These are phyloP conservation scores for Tricholomella constricta DNA, from an alignment of 768 basidiomycete species.

Conservation along the genomic window DNA sequence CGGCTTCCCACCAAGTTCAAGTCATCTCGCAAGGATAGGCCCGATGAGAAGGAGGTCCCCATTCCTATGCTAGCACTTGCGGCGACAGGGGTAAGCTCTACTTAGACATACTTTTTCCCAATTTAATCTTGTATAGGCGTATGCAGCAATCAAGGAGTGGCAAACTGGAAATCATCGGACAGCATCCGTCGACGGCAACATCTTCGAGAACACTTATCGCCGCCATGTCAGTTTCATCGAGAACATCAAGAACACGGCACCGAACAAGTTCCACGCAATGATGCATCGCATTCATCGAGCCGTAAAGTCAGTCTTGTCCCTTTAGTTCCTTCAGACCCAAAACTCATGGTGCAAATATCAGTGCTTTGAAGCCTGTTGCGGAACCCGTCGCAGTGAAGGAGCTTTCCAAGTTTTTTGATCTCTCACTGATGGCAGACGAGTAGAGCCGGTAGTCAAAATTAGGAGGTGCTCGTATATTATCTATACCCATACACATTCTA, in stretches of 20 bases:
- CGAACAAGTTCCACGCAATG: conserved; percentile 8
- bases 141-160: neutral
- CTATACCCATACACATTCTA: too few species aligned
- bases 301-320: neutral
- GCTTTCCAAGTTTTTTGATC: too few species aligned
- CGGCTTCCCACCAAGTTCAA: conserved; percentile 7
- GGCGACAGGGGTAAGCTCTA: conserved; percentile 1
- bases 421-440: too few species aligned
- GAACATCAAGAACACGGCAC: neutral
- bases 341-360: too few species aligned
- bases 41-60: conserved; percentile 5
- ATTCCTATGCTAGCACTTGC: conserved; percentile 5
- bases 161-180: neutral
- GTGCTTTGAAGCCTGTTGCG: too few species aligned
- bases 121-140: neutral
- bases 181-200: neutral
- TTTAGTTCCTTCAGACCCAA: too few species aligned
- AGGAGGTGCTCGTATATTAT: too few species aligned
- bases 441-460: too few species aligned
- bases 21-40: neutral
- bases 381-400: too few species aligned
- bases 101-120: neutral
- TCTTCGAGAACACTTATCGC: conserved; percentile 2
- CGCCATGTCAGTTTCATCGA: neutral
- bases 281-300: neutral